Evolutionary conservation across 1,284 basidiomycete species (phyloP), one percentile per base, ranked within the genome.

Genomic region (Cutaneotrichosporon spelunceum): DNA sequence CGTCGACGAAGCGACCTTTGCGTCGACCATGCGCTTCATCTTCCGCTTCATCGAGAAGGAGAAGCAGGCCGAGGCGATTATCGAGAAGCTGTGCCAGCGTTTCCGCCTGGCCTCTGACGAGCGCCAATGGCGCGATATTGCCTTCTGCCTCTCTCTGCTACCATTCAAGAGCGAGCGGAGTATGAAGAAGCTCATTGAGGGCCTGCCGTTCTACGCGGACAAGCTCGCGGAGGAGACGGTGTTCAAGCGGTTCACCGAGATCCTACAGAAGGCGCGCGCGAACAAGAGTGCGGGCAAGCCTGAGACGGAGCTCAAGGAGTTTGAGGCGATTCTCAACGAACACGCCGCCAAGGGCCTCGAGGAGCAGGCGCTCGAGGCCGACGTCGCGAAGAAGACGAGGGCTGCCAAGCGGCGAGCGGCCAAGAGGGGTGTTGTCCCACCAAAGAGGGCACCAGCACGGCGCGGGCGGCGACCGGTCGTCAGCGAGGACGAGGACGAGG

Each of bases 21-120:
- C 93, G 71, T 88, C 87, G 68, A 97, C 92, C 14, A 91, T 99
- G 87, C 85, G 86, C 67, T 97, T 93, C 75, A 97, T 99, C 69
- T 99, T 99, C 79, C 86, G 86, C 0, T 99, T 95, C 74, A 93
- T 99, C 70, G 94, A 99, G 78, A 99, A 99, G 90, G 91, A 96
- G 79, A 94, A 93, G 78, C 92, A 95, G 86, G 92, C 93, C 0
- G 94, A 97, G 78, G 88, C 85, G 69, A 91, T 97, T 66, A 89
- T 96, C 57, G 93, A 97, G 71, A 96, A 95, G 76, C 86, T 95
- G 6, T 97, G 93, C 72, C 91, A 95, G 72, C 86, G 93, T 9
- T 98, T 98, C 87, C 85, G 91, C 19, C 81, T 93, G 6, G 87
- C 91, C 0, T 88, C 90, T 45, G 92, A 95, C 27, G 85, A 91